These are phyloP conservation scores for Leptosphaerulina australis DNA, from an alignment of 2,329 filamentous ascomycete genomes.

Conservation along the genomic window DNA sequence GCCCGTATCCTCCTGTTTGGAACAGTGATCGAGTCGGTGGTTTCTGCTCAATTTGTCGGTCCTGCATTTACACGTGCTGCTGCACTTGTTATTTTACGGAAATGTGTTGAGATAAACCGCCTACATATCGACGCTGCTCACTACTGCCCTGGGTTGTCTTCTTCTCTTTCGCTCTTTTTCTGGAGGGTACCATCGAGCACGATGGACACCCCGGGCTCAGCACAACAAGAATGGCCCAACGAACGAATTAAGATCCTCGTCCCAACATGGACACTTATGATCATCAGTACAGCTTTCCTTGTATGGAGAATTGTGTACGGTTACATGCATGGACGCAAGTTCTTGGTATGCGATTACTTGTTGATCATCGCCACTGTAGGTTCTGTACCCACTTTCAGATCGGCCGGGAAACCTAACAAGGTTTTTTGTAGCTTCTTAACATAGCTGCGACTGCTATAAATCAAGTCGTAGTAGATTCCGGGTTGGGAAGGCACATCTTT, in stretches of 20 bases:
- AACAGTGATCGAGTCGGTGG: constrained; percentile 6
- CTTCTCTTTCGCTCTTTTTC: constrained; percentile 2
- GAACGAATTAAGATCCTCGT: constrained; percentile 29
- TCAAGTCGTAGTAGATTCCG: constrained; percentile 26
- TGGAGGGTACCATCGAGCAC: constrained; percentile 1
- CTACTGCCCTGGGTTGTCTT: background rate
- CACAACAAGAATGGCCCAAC: constrained; percentile 33
- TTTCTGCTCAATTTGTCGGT: background rate
- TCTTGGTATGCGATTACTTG: constrained; percentile 35
- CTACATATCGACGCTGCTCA: constrained; percentile 11
- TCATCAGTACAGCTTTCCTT: constrained; percentile 33
- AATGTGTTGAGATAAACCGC: background rate
- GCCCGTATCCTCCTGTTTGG: constrained; percentile 4
- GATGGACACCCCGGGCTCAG: constrained; percentile 17
- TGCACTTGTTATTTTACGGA: background rate
- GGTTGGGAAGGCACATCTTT: constrained; percentile 32
- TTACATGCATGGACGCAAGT: constrained; percentile 24
- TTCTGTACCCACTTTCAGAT: constrained; percentile 9
- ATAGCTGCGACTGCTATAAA: constrained; percentile 21
- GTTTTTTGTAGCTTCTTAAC: constrained; percentile 22
- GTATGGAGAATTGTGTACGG: constrained; percentile 35
- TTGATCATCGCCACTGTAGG: constrained; percentile 36
- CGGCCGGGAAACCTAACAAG: constrained; percentile 11
- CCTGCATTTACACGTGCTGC: background rate
- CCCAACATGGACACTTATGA: constrained; percentile 25